Evolutionary conservation across 1,284 basidiomycete genomes (phyloP), one percentile per base, ranked within the genome.

Genomic region (Ceratobasidium theobromae): DNA sequence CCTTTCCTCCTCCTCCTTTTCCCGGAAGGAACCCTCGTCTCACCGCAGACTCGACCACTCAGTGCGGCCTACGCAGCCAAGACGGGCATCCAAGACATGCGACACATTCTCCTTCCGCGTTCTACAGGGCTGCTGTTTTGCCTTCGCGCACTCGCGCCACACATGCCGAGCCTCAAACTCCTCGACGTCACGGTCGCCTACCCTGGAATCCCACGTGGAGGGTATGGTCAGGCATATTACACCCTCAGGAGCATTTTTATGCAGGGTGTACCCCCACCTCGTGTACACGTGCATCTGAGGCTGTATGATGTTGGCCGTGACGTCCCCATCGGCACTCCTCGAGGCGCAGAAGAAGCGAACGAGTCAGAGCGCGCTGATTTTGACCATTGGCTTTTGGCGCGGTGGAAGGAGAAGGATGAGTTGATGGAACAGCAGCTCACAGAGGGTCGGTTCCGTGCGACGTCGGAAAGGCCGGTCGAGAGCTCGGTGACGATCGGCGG

Each of bases 161-260:
- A 88, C 57, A 83, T 96, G 45, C 87, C 88, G 21, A 83, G 84
- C 67, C 79, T 98, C 68, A 84, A 88, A 71, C 77, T 99, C 18
- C 79, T 98, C n/a, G 94, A 96, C 73, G 79, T 95, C 48, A 97
- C 95, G 0, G 83, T 95, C 69, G 84, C 89, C 18, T 98, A 98
- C 76, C 93, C 95, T 64, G 95, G 94, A 30, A 82, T 89, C 60
- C 88, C 88, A 23, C 79, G 82, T 0, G 78, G 80, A 73, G 84
- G 82, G 30, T 92, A 89, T 72, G 93, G 91, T 0, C 92, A 95
- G 76, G 81, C 82, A 45, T 93, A 89, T 74, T 95, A 93, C 76
- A 95, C 93, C 35, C 78, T 98, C 25, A 86, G 89, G 38, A 94
- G 93, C 1, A 89, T 97, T 68, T 98, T 97, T 77, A 83, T 90